Evolutionary conservation across 1,139 yeast species (phyloP).

Genomic region (Suhomyces yuchorum): DNA sequence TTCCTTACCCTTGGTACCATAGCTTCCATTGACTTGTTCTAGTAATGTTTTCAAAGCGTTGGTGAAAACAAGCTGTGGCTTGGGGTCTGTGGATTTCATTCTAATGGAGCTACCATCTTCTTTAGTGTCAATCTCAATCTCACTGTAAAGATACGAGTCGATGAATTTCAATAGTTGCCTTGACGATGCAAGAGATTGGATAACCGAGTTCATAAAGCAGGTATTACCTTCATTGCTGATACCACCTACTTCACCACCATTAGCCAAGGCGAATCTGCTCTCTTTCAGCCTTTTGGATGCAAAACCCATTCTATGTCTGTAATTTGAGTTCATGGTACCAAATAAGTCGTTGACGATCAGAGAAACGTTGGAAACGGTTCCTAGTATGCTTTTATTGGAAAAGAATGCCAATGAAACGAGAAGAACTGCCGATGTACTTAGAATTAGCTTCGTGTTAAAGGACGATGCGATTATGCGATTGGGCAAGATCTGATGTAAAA

Average conservation of each 20-base stretch:
- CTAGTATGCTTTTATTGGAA: conserved; percentile 1
- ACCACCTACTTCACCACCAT: conserved; percentile 83
- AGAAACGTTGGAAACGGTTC: conserved; percentile 7
- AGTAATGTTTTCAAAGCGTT: conserved; percentile 52
- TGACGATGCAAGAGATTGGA: conserved; percentile 82
- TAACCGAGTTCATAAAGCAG: conserved; percentile 89
- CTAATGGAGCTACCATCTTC: conserved; percentile 24
- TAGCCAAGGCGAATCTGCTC: conserved; percentile 43
- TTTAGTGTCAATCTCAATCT: conserved; percentile 22
- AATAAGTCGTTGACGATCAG: conserved; percentile 9
- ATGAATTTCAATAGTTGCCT: conserved; percentile 60
- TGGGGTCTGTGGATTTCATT: conserved; percentile 35
- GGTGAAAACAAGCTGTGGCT: conserved; percentile 49
- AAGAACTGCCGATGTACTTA: conserved; percentile 14
- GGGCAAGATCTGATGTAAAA: conserved; percentile 2
- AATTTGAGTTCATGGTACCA: conserved; percentile 17
- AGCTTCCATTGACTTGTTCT: conserved; percentile 56
- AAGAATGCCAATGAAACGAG: conserved; percentile 9
- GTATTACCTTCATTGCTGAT: conserved; percentile 88
- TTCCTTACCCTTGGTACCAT: conserved; percentile 56
- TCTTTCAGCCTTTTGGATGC: conserved; percentile 26
- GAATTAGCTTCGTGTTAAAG: conserved; percentile 3
- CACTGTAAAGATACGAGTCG: conserved; percentile 42
- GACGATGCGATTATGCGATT: conserved; percentile 4
- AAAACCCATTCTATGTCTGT: conserved; percentile 15